These are phyloP conservation scores for Suillus cothurnatus DNA, from an alignment of 768 basidiomycete genomes.

Conservation along the genomic window DNA sequence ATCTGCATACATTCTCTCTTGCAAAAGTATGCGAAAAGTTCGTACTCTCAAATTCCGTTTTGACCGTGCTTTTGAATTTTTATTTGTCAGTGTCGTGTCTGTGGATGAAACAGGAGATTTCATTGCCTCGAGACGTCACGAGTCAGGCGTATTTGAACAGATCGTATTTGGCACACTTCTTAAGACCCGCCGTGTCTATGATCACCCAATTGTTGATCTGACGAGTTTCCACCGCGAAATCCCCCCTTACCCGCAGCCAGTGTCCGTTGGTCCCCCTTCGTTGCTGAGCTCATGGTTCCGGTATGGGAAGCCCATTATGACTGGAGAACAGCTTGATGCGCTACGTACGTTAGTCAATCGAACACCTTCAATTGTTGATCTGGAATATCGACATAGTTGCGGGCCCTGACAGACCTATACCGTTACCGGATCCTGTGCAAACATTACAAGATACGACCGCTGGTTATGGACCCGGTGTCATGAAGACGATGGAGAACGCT, in stretches of 20 bases:
- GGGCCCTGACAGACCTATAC: slow-evolving; percentile 63
- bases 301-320: slow-evolving; percentile 46
- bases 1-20: slow-evolving; percentile 48
- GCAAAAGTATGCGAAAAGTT: slow-evolving; percentile 17
- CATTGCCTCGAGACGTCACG: slow-evolving; percentile 40
- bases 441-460: slow-evolving; percentile 23
- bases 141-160: slow-evolving; percentile 36
- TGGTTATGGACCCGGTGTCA: slow-evolving; percentile 20
- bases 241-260: slow-evolving; percentile 63
- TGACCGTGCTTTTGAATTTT: neutral
- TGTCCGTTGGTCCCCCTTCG: slow-evolving; percentile 59
- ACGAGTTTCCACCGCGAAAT: slow-evolving; percentile 40
- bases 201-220: slow-evolving; percentile 55
- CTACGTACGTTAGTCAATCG: slow-evolving; percentile 46
- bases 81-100: slow-evolving; percentile 34
- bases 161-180: slow-evolving; percentile 61
- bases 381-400: slow-evolving; percentile 46
- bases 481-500: slow-evolving; percentile 37
- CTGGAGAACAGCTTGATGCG: slow-evolving; percentile 61
- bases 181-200: slow-evolving; percentile 52
- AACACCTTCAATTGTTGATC: neutral
- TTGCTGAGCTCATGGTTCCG: slow-evolving; percentile 58
- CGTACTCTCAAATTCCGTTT: neutral
- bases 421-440: slow-evolving; percentile 19
- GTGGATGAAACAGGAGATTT: slow-evolving; percentile 59